Evolutionary conservation across 1,284 basidiomycete species (phyloP), one percentile per base, ranked within the genome.

Genomic region (Pyrrhoderma lamaoense): DNA sequence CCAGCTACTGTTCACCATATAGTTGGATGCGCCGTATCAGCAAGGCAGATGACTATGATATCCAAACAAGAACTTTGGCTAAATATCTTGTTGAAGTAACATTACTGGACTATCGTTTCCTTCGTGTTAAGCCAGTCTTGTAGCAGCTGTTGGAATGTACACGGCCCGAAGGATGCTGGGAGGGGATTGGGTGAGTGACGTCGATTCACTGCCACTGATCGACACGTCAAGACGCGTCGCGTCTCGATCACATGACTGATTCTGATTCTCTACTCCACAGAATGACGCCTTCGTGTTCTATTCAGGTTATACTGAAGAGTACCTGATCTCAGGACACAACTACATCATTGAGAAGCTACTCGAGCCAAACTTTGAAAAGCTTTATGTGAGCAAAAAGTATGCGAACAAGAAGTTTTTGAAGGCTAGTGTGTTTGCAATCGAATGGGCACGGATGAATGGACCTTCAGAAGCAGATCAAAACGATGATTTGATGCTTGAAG

Each of bases 131-230:
- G 68, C 94, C 0, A 93, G 89, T 66, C 77, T 97, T 64, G 76
- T 97, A 47, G 96, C 96, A n/a, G 96, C 95, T 9, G 83, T 99
- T 51, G 91, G 93, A 48, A 99, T 99, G 96, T 99, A 94, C 75
- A 85, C 86, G 56, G 85, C 94, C 45, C 79, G 93, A 61, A 79
- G 72, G 69, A 96, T 97, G 94, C 70, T 96, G 58, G 89, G 86
- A 46, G 89, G 89, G 59, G 83, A 88, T 66, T 97, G 93, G 93
- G 93, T 95, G 67, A 72, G 92, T 78, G 49, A 51, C 34, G 58
- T 61, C 39, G 25, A 40, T 45, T 18, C 49, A 51, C 44, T 35
- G 49, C 46, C 45, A 51, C 46, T 44, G 36, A 44, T 35, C 42
- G 48, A 18, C 27, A 49, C 27, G 53, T 43, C 19, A 34, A 45